Evolutionary conservation across 768 basidiomycete species (phyloP).

Genomic region (Tylopilus sp.): DNA sequence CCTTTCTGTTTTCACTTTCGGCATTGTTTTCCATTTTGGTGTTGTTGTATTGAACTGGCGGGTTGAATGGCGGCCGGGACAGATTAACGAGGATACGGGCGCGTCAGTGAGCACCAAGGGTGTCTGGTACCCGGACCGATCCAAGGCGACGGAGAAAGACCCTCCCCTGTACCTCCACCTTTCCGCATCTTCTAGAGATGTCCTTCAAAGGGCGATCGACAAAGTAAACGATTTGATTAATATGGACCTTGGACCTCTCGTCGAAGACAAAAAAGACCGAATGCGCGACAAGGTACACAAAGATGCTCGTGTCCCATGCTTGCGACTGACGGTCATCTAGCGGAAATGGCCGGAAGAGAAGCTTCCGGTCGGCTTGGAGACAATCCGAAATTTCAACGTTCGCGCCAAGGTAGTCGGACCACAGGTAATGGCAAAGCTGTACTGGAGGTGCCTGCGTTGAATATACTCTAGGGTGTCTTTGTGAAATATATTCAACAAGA

Average conservation of each 20-base stretch:
- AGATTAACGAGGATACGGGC: slow-evolving; percentile 93
- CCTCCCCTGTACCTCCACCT: slow-evolving; percentile 94
- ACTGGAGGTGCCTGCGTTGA: background rate
- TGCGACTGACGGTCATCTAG: slow-evolving; percentile 36
- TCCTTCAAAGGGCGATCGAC: slow-evolving; percentile 62
- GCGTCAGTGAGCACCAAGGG: slow-evolving; percentile 93
- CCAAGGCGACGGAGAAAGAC: slow-evolving; percentile 88
- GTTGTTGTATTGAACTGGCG: background rate
- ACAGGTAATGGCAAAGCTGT: slow-evolving; percentile 48
- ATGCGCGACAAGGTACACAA: slow-evolving; percentile 57
- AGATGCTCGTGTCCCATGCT: background rate
- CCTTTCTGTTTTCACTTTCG: background rate
- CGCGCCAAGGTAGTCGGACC: slow-evolving; percentile 97
- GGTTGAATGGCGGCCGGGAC: slow-evolving; percentile 9
- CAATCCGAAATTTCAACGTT: slow-evolving; percentile 94
- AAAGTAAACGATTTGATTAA: slow-evolving; percentile 71
- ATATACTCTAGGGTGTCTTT: slow-evolving; percentile 65
- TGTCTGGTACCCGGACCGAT: slow-evolving; percentile 92
- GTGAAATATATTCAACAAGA: slow-evolving; percentile 98
- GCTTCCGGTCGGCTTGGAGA: slow-evolving; percentile 82
- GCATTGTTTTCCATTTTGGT: background rate
- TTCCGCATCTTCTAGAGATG: slow-evolving; percentile 66
- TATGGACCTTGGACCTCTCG: slow-evolving; percentile 75
- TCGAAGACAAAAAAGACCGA: slow-evolving; percentile 73
- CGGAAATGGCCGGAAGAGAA: slow-evolving; percentile 99